These are phyloP conservation scores for Colletotrichum caudatum DNA, from an alignment of 2,329 filamentous ascomycete genomes.

Conservation along the genomic window DNA sequence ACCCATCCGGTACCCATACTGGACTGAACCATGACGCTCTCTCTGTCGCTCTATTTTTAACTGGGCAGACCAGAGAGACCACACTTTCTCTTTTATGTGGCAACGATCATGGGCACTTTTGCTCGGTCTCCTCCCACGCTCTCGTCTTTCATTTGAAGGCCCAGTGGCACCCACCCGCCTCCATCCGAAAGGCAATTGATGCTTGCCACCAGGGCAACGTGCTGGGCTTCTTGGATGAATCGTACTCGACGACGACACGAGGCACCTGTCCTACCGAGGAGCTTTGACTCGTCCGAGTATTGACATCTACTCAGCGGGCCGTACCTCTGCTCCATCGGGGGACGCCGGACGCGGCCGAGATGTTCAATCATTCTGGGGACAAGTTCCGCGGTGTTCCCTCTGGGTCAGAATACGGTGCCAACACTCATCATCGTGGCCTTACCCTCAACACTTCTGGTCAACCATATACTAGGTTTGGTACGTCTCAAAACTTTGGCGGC, in stretches of 20 bases:
- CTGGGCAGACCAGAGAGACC: conserved; percentile 25
- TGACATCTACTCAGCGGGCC: conserved; percentile 51
- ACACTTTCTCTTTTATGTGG: conserved; percentile 46
- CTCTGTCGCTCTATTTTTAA: conserved; percentile 43
- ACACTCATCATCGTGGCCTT: conserved; percentile 24
- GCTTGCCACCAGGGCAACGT: conserved; percentile 48
- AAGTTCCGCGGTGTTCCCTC: conserved; percentile 48
- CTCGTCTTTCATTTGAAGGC: conserved; percentile 50
- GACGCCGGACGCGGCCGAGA: conserved; percentile 50
- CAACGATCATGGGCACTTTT: conserved; percentile 54
- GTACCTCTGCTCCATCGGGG: conserved; percentile 49
- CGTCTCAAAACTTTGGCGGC: conserved; percentile 46
- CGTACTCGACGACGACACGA: conserved; percentile 41
- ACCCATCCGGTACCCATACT: conserved; percentile 35
- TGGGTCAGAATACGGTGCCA: conserved; percentile 43
- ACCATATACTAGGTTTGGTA: conserved; percentile 50
- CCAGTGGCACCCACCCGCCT: conserved; percentile 39
- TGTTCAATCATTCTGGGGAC: conserved; percentile 53
- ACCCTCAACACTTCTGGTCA: conserved; percentile 50
- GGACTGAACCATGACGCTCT: conserved; percentile 41
- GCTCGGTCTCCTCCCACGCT: conserved; percentile 49
- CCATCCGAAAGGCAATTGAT: conserved; percentile 39
- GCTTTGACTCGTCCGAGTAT: conserved; percentile 55
- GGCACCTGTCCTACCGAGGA: conserved; percentile 51
- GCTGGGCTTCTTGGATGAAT: conserved; percentile 42